Percentiles rank a stretch among this genome's conserved stretches.
Conservation (phyloP, 1,284 basidiomycete genomes). For the Pulveroboletus sp. region DNA sequence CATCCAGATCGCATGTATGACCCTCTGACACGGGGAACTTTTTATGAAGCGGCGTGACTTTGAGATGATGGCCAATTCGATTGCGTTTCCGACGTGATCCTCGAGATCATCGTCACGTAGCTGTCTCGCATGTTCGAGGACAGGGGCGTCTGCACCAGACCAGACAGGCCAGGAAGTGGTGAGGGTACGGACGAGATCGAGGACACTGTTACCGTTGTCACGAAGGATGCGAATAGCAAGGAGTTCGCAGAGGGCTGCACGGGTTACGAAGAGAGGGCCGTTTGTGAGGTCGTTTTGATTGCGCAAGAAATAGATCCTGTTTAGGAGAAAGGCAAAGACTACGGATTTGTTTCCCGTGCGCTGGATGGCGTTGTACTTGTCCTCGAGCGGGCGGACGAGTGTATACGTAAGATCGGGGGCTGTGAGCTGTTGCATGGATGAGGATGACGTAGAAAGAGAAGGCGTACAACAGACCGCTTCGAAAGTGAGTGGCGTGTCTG, state of each 20-base stretch:
- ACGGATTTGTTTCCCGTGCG: slow-evolving; percentile 67
- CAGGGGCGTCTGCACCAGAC: slow-evolving; percentile 70
- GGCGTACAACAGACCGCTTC: slow-evolving; percentile 31
- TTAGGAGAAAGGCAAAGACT: slow-evolving; percentile 88
- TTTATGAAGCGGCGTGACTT: slow-evolving; percentile 87
- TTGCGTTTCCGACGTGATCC: slow-evolving; percentile 82
- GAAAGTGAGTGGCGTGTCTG: slow-evolving; percentile 33
- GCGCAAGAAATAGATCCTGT: slow-evolving; percentile 82
- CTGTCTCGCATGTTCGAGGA: slow-evolving; percentile 63
- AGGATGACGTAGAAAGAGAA: slow-evolving; percentile 5
- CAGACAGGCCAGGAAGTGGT: slow-evolving; percentile 90
- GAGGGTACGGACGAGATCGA: slow-evolving; percentile 77
- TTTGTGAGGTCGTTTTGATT: slow-evolving; percentile 65
- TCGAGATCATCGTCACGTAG: slow-evolving; percentile 76
- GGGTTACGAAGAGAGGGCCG: slow-evolving; percentile 67
- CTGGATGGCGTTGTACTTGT: slow-evolving; percentile 71
- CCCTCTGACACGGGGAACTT: slow-evolving; percentile 82
- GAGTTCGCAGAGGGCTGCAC: slow-evolving; percentile 86
- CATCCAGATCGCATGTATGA: slow-evolving; percentile 83
- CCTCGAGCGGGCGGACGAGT: slow-evolving; percentile 71
- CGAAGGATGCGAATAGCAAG: slow-evolving; percentile 82
- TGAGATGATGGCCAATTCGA: slow-evolving; percentile 88
- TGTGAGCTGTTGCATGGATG: slow-evolving; percentile 51
- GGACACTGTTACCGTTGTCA: slow-evolving; percentile 71
- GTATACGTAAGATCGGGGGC: slow-evolving; percentile 88